Conservation (phyloP, 495 filamentous ascomycete species). For the Aspergillus heteromorphus region DNA sequence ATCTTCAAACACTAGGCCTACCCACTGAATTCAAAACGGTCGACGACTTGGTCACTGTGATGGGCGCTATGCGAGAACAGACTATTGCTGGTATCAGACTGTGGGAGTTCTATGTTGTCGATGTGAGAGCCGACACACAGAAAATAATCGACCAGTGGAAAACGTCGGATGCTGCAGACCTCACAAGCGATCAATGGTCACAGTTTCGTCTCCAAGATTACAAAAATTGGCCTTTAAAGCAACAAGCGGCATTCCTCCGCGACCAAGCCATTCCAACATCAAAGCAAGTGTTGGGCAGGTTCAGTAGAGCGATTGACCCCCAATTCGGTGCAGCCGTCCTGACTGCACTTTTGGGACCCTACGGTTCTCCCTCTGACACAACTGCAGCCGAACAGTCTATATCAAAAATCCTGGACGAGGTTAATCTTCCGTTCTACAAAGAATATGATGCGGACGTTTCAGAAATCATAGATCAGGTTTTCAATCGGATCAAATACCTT, state of each 20-base stretch:
- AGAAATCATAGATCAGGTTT: slow-evolving; percentile 82
- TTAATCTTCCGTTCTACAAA: slow-evolving; percentile 81
- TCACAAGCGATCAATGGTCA: slow-evolving; percentile 15
- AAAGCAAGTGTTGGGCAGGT: slow-evolving; percentile 73
- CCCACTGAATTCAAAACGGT: slow-evolving; percentile 64
- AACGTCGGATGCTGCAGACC: slow-evolving; percentile 27
- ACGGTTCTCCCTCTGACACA: slow-evolving; percentile 44
- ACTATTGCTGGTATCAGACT: slow-evolving; percentile 70
- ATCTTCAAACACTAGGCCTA: slow-evolving; percentile 61
- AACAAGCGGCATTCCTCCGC: slow-evolving; percentile 57
- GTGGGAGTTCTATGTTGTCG: slow-evolving; percentile 89
- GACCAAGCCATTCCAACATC: slow-evolving; percentile 60
- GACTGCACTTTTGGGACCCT: slow-evolving; percentile 62
- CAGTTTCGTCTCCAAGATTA: slow-evolving; percentile 25
- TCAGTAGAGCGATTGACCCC: slow-evolving; percentile 63
- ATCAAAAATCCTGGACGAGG: slow-evolving; percentile 65
- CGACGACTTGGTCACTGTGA: slow-evolving; percentile 75
- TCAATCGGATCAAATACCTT: slow-evolving; percentile 89
- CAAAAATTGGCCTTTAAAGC: slow-evolving; percentile 48
- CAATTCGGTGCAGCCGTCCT: slow-evolving; percentile 62
- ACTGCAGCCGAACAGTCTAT: slow-evolving; percentile 43
- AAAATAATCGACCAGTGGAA: slow-evolving; percentile 66
- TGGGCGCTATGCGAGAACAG: slow-evolving; percentile 75
- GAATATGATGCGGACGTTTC: slow-evolving; percentile 84
- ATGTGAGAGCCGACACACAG: slow-evolving; percentile 68